phyloP scores from a whole-genome alignment of 2,329 filamentous ascomycete genomes.

The Microthyrium microscopicum region DNA sequence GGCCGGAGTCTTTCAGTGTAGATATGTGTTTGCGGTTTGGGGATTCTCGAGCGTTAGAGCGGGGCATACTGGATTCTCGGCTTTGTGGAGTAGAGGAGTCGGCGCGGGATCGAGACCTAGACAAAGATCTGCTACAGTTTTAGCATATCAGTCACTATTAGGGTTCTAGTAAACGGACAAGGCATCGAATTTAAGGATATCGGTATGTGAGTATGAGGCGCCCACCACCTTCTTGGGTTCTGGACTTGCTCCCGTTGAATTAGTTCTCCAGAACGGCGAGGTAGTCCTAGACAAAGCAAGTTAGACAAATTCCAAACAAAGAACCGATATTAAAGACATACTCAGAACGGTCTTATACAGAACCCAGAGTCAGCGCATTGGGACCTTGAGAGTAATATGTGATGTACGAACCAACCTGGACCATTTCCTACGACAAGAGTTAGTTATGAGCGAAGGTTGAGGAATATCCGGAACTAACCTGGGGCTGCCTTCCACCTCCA shows the following conservation, averaged over 20 bases:
- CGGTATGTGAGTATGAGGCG: constrained; percentile 89
- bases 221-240: constrained; percentile 61
- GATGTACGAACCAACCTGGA: constrained; percentile 80
- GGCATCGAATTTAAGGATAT: constrained; percentile 76
- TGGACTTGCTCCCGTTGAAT: constrained; percentile 32
- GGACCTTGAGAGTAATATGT: constrained; percentile 10
- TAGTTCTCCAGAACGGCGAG: constrained; percentile 73
- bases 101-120: constrained; percentile 54
- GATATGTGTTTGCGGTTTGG: no score
- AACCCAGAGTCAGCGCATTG: constrained; percentile 4
- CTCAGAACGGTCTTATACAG: constrained; percentile 7
- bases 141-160: constrained; percentile 7
- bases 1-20: no score
- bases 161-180: constrained; percentile 37
- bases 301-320: constrained; percentile 11
- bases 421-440: constrained; percentile 63
- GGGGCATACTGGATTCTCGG: constrained; percentile 40
- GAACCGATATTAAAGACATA: constrained; percentile 2
- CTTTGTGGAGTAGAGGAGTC: constrained; percentile 48
- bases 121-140: constrained; percentile 36
- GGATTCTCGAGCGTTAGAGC: constrained; percentile 34
- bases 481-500: no score
- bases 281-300: constrained; percentile 40
- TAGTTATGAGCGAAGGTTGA: no score
- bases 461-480: no score